Evolutionary conservation across 1,139 yeast genomes (phyloP), one percentile per base, ranked within the genome.

Genomic region (Hyphopichia wangnamkhiaoensis): DNA sequence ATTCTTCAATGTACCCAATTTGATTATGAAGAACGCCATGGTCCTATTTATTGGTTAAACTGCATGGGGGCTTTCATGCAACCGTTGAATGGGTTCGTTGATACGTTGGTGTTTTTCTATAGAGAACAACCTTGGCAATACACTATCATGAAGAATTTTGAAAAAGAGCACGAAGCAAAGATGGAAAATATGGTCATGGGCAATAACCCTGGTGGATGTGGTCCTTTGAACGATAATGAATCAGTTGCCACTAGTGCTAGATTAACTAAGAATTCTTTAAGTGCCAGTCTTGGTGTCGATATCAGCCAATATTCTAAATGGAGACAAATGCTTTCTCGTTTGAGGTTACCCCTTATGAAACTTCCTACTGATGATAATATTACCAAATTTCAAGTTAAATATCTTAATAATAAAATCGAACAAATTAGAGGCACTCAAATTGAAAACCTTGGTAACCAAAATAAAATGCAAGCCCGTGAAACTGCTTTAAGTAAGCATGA

Each of bases 1-100:
- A 75, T 84, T n/a, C 73, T 81, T 30, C 86, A 84, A 53, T 69
- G 80, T 35, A 71, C 87, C 6, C 87, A 82, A 56, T 56, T 71
- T 45, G 63, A 67, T 37, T 69, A 78, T 50, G 84, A 80, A 47
- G 53, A 66, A 36, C 46, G 47, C 2, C 72, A 68, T 45, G 73
- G 75, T 1, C 81, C 84, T 0, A 70, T 80, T 7, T 76, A 74
- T 46, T 85, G 94, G 86, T 61, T 87, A 33, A 76, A 79, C 40
- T 76, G 79, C 37, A 62, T 84, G 44, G 80, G 86, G 12, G 85
- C 94, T 0, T 82, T 83, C 51, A 80, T 83, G 74, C 90, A 85
- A 58, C 93, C 96, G 1, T 74, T 86, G 48, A 84, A 83, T 58
- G 91, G 95, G 37, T 73, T 82, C 35, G 82, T 89, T 28, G 95